Base-by-base conservation (phyloP, 495 filamentous ascomycete genomes). In the Massariosphaeria phaeospora region DNA sequence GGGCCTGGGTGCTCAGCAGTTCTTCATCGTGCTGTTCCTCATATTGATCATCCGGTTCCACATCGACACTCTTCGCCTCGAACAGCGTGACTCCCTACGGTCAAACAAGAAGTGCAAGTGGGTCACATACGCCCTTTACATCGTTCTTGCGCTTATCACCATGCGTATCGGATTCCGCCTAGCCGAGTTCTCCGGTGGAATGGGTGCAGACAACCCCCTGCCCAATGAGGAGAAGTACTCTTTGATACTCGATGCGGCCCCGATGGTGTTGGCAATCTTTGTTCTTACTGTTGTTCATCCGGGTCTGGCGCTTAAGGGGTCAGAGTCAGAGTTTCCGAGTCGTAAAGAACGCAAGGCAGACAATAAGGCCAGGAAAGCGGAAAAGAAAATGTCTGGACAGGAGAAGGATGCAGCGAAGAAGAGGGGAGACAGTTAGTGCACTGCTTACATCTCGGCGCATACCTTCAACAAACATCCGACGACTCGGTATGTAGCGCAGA, bases 111-210 rank as follows among this genome's bases (percentile, higher is more conserved):
- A 45, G 8, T 75, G 78, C 79, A 68, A 66, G 3, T 65, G 61
- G 42, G 55, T 82, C 20, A 66, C 79, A 10, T 79, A 71, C 38
- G 59, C 70, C 0, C 54, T 82, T 3, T 85, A 85, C 59, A 63
- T 66, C 2, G 72, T 68, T 1, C 62, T 84, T 30, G 50, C 33
- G 0, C 67, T 78, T 44, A 83, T 84, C 49, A 77, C 79, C 1
- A 64, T 77, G 41, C 78, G 79, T n/a, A 81, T 81, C 58, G 69
- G 81, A 35, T 84, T 76, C 68, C 77, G 81, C 24, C 66, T 85
- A 2, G 65, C 69, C 40, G 78, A 85, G 62, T 85, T 77, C 59
- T 64, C 72, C 0, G 36, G 66, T 1, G 77, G 77, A 10, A 55
- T 66, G 0, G 51, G 61, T 1, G 24, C 42, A 1, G 52, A 51